Evolutionary conservation across 2,329 filamentous ascomycete species (phyloP), one percentile per base, ranked within the genome.

Genomic region (Botrytis fabae): DNA sequence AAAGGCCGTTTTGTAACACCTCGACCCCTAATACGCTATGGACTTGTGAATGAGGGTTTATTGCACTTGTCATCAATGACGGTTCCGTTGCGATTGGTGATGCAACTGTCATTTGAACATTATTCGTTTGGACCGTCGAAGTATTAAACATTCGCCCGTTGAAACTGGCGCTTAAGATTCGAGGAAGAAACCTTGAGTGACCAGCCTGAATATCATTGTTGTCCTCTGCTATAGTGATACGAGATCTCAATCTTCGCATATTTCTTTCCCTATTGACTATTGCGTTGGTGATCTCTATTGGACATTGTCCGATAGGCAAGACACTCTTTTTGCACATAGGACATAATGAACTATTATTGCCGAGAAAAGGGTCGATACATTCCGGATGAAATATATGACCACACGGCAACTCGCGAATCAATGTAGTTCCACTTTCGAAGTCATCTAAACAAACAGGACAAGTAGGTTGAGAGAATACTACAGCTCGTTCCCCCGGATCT

Each of bases 371-470:
- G 79, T 98, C 95, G 76, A 98, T 95, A 79, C 96, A 99, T 76
- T 93, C 91, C 0, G 93, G 92, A 77, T 99, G 95, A 82, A 95
- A 99, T 73, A 98, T 95, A 81, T 99, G 96, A 0, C 92, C 90
- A 78, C 96, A 99, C 0, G 93, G 90, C 4, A 98, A 85, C 82
- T 98, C 93, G 72, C 94, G 92, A 72, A 98, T 94, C 32, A 90
- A 88, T 0, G 93, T 92, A 28, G 86, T 83, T 54, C 89, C 87
- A 25, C 90, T 87, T 42, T 92, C 86, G 79, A 93, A 98, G 74
- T 93, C 89, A 71, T 94, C 92, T 1, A 97, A 86, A 80, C 96
- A 99, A 70, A 98, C 97, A n/a, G 93, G 90, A 80, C 96, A 98
- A 3, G 88, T 91, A 0, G 93, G 90, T 80, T 98, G 96, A 32